Conservation (phyloP, 352 stramenopile species). For the Peronospora belbahrii region DNA sequence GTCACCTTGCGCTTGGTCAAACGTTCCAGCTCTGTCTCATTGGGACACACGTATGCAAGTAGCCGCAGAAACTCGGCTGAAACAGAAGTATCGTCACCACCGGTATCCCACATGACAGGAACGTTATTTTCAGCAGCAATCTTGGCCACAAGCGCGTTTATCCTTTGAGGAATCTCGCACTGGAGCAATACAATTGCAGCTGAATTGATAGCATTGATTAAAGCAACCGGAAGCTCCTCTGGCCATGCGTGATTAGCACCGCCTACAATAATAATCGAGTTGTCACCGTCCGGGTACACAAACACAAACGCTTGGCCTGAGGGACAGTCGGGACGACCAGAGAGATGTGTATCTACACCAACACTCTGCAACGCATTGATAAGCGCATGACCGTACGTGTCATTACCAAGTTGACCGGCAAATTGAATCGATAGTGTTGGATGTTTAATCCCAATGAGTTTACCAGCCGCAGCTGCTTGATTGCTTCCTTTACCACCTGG, state of each 20-base stretch:
- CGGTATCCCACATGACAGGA: conserved; percentile 72
- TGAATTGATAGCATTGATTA: conserved; percentile 39
- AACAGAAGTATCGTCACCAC: conserved; percentile 60
- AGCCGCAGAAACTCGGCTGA: conserved; percentile 41
- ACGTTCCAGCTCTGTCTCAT: conserved; percentile 67
- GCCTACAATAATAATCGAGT: conserved; percentile 80
- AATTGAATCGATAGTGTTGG: conserved; percentile 35
- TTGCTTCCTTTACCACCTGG: conserved; percentile 76
- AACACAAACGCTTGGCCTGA: conserved; percentile 82
- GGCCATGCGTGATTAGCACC: conserved; percentile 69
- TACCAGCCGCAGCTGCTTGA: conserved; percentile 55
- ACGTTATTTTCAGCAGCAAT: conserved; percentile 34
- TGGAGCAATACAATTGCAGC: conserved; percentile 65
- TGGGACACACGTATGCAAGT: conserved; percentile 63
- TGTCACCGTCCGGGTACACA: conserved; percentile 72
- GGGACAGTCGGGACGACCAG: conserved; percentile 32
- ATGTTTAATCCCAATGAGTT: conserved; percentile 27
- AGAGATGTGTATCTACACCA: conserved; percentile 34
- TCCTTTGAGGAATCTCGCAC: conserved; percentile 48
- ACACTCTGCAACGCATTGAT: conserved; percentile 25
- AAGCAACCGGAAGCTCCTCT: conserved; percentile 18
- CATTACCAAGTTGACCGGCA: conserved; percentile 65
- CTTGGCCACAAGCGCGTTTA: conserved; percentile 54
- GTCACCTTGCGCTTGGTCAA: conserved; percentile 33
- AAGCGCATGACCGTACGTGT: conserved; percentile 49